These are phyloP conservation scores for Secale cereale DNA, from an alignment of 176 grass and related monocot species.

Conservation along the genomic window DNA sequence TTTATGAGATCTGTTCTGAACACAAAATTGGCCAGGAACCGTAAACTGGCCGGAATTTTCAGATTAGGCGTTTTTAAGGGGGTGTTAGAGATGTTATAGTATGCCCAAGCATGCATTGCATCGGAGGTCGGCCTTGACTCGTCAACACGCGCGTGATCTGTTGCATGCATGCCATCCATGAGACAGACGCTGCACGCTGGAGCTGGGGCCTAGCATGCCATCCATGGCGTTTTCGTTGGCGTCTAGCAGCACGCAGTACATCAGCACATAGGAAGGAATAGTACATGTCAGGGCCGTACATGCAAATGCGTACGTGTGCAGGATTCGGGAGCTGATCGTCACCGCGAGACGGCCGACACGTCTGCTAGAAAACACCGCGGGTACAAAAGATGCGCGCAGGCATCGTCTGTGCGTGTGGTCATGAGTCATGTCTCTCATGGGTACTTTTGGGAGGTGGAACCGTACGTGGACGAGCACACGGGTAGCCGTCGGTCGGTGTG, in stretches of 20 bases:
- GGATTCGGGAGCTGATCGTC: background rate
- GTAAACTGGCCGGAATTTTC: too few relatives aligned
- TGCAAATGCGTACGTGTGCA: background rate
- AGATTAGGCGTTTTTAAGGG: too few relatives aligned
- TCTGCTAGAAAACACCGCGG: slow-evolving; percentile 4
- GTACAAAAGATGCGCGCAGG: background rate
- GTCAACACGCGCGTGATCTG: background rate
- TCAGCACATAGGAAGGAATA: background rate
- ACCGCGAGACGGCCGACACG: background rate
- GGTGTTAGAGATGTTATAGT: too few relatives aligned
- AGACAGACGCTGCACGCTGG: background rate
- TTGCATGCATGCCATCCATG: background rate
- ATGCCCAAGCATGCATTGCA: background rate
- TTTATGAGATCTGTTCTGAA: too few relatives aligned
- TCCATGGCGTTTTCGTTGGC: too few relatives aligned
- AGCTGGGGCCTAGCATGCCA: background rate
- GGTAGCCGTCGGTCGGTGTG: background rate
- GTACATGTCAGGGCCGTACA: background rate
- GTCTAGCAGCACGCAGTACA: background rate
- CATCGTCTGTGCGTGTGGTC: background rate
- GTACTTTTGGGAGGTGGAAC: background rate
- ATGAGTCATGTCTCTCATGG: background rate
- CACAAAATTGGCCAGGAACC: too few relatives aligned
- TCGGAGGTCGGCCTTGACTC: background rate
- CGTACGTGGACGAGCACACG: background rate